Base-by-base conservation (phyloP, 257 asterid genomes). In the Scutellaria minor region DNA sequence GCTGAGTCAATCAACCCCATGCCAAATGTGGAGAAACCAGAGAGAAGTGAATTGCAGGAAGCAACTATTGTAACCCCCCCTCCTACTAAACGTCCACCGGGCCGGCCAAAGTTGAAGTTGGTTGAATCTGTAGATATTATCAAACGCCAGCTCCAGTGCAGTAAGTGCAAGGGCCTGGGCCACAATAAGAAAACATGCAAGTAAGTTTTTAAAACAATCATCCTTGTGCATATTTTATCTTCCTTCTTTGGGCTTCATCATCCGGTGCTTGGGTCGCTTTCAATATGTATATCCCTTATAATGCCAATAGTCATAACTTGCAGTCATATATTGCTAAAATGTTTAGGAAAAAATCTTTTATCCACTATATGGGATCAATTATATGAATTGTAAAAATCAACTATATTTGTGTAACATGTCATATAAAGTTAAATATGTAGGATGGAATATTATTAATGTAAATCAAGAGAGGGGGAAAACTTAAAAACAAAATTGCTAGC, bases 141-240 rank as follows among this genome's bases (percentile, higher is more conserved):
- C 24, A 95, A 92, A 78, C 93, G 99, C 42, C 98, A 95, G 83
- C 99, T 95, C 62, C 99, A 95, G 83, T 95, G 99, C 78, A 92
- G 99, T 75, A 84, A 86, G 83, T 95, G 99, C 90, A 95, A 95
- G 83, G 98, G 98, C 53, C 85, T 95, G 48, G 98, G 99, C 64
- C 99, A 95, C 86, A 95, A 95, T 72, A 90, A 92, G 85, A 95
- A 87, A 84, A 92, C 97, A 14, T 92, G 97, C 97, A 78, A 82
- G 97, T 92, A 83, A 67, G 96, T 76, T 31, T 31, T 2, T 2
- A 31, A 31, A 31, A 2, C 5, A 4, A 31, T 31, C 5, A 31
- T 31, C 5, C 5, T 31, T 31, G 37, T 31, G 37, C 37, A 31
- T 31, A 31, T 31, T 31, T 31, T 31, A 31, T 31, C 37, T 31